Base-by-base conservation (phyloP, 148 eudicot species). In the Rhododendron williamsianum region DNA sequence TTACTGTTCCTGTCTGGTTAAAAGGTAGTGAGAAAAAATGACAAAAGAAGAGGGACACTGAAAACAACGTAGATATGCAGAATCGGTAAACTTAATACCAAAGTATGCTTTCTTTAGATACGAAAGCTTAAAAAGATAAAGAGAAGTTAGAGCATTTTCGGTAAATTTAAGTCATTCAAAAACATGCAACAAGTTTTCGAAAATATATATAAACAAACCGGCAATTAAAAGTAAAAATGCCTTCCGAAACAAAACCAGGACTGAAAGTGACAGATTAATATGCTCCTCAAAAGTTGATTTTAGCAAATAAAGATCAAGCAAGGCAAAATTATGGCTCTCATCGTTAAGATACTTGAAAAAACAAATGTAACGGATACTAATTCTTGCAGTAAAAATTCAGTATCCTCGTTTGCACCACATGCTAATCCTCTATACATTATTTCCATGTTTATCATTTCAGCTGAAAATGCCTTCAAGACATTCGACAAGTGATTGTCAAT, bases 1-100 rank as follows among this genome's bases (percentile, higher is more conserved):
- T 81, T 23, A 67, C 78, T 84, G 84, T 77, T 84, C 86, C 87
- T 58, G 88, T 73, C 86, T 90, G 83, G 46, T 36, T 46, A 69
- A 38, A 54, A 80, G 38, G 27, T 51, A 81, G 27, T 6, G 25
- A 49, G 63, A 5, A 7, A 51, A 51, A 77, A 79, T 71, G 58
- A 52, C 6, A 51, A 52, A 80, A 15, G 21, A 52, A 15, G 81
- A 49, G 52, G 60, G 69, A 81, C 18, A 80, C 11, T 25, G 3
- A 7, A 48, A 30, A 35, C 77, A 36, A 80, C 30, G 9, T 48
- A 10, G 18, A 49, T 45, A 25, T 48, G 11, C 79, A 46, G 49
- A 80, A 81, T 4, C 15, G 27, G 45, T 16, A 33, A 69, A 67
- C 77, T 21, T 35, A 46, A 3, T 73, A 19, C 52, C 6, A 43